Percentiles rank a stretch among this genome's conserved stretches.
phyloP scores from a whole-genome alignment of 2,329 filamentous ascomycete genomes.

The Fusarium dimerum region DNA sequence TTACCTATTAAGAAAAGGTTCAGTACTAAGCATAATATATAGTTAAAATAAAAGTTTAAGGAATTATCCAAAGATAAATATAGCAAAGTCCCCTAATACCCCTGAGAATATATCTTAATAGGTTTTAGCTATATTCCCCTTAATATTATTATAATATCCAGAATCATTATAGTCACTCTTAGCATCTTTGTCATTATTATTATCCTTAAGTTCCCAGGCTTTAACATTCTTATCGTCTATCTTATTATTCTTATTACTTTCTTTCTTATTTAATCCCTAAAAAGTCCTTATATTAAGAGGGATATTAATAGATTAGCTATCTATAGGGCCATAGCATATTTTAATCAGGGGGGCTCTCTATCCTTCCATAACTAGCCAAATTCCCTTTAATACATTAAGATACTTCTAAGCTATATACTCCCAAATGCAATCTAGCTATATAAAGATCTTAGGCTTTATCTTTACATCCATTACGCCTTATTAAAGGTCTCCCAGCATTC shows the following conservation, averaged over 20 bases:
- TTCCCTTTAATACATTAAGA: neutral
- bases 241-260: neutral
- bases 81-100: neutral
- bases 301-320: neutral
- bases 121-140: too few relatives aligned
- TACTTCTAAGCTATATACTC: neutral
- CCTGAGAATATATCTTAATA: neutral
- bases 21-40: slow-evolving; percentile 1
- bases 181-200: neutral
- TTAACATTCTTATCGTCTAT: neutral
- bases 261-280: too few relatives aligned
- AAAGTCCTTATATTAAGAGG: neutral
- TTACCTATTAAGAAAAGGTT: neutral
- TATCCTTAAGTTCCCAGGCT: neutral
- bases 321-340: neutral
- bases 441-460: neutral
- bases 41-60: neutral
- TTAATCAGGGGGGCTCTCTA: neutral
- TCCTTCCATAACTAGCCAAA: neutral
- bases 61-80: neutral
- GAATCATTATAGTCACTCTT: too few relatives aligned
- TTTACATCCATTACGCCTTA: neutral
- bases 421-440: neutral
- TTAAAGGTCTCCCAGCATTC: neutral
- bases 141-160: neutral